Percentiles rank a stretch among this genome's conserved stretches.
phyloP scores from a whole-genome alignment of 192 early-diverging fungal genomes.

The Backusella circina region DNA sequence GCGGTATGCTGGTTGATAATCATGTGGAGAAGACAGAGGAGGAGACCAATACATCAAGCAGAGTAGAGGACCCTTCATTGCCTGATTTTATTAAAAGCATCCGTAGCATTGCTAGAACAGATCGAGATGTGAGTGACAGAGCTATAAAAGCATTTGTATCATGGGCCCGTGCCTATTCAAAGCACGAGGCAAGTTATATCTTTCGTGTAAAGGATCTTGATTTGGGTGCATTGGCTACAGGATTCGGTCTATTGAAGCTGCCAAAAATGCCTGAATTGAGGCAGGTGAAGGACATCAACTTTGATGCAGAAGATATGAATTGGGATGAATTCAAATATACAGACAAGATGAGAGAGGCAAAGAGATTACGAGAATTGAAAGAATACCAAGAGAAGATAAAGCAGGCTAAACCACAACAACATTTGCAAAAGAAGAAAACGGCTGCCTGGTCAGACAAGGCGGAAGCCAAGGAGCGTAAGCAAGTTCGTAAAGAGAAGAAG shows the following conservation, averaged over 20 bases:
- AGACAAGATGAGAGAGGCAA: constrained; percentile 68
- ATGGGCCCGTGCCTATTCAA: constrained; percentile 87
- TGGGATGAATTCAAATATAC: constrained; percentile 62
- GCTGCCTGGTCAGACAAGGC: constrained; percentile 72
- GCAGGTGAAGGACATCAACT: constrained; percentile 3
- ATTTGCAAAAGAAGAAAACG: background rate
- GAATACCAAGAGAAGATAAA: constrained; percentile 18
- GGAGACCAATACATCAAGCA: constrained; percentile 7
- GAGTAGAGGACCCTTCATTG: constrained; percentile 43
- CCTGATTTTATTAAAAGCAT: constrained; percentile 52
- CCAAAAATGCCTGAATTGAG: constrained; percentile 95
- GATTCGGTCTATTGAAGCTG: constrained; percentile 77
- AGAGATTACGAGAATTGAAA: constrained; percentile 53
- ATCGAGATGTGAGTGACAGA: constrained; percentile 79
- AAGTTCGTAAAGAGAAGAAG: constrained; percentile 67
- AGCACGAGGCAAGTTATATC: constrained; percentile 92
- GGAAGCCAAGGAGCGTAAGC: constrained; percentile 60
- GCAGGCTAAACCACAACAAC: background rate
- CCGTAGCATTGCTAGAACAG: constrained; percentile 53
- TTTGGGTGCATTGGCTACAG: constrained; percentile 67
- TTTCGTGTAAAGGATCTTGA: constrained; percentile 87
- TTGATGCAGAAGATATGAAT: constrained; percentile 23
- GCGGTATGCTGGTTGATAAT: constrained; percentile 33
- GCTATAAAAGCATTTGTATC: constrained; percentile 84
- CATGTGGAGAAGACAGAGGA: constrained; percentile 33